Conservation (phyloP, 1,139 yeast species). For the Hansenula sp. region DNA sequence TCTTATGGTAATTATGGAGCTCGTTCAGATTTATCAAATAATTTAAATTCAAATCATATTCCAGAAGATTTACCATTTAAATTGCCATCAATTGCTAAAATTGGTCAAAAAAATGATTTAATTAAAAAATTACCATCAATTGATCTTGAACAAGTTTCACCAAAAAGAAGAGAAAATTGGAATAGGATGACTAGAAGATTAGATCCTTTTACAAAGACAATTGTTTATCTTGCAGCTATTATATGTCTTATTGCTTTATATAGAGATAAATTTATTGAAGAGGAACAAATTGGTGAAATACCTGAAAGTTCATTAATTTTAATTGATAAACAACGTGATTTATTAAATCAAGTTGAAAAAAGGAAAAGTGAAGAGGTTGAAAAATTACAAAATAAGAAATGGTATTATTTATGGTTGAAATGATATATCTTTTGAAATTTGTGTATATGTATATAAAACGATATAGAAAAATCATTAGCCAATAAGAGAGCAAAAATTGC, state of each 20-base stretch:
- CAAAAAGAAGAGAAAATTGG: slow-evolving; percentile 45
- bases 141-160: slow-evolving; percentile 42
- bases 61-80: slow-evolving; percentile 50
- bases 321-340: slow-evolving; percentile 16
- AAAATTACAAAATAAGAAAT: slow-evolving; percentile 27
- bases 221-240: slow-evolving; percentile 41
- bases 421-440: slow-evolving; percentile 9
- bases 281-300: slow-evolving; percentile 9
- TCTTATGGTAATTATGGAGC: slow-evolving; percentile 65
- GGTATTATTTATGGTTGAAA: slow-evolving; percentile 44
- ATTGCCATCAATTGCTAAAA: slow-evolving; percentile 23
- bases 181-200: slow-evolving; percentile 39
- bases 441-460: neutral
- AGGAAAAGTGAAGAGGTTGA: neutral
- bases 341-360: neutral
- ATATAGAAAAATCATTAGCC: neutral
- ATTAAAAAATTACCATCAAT: slow-evolving; percentile 34
- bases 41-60: slow-evolving; percentile 35
- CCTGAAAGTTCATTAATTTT: slow-evolving; percentile 17
- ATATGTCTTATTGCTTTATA: slow-evolving; percentile 24
- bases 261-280: slow-evolving; percentile 27
- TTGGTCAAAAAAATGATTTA: slow-evolving; percentile 25
- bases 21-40: slow-evolving; percentile 46
- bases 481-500: no score
- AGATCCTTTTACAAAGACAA: slow-evolving; percentile 51